A percentile compares a stretch with the other conserved stretches of the same genome.
Conservation (phyloP, 2,329 filamentous ascomycete species). For the Penicillium digitatum region DNA sequence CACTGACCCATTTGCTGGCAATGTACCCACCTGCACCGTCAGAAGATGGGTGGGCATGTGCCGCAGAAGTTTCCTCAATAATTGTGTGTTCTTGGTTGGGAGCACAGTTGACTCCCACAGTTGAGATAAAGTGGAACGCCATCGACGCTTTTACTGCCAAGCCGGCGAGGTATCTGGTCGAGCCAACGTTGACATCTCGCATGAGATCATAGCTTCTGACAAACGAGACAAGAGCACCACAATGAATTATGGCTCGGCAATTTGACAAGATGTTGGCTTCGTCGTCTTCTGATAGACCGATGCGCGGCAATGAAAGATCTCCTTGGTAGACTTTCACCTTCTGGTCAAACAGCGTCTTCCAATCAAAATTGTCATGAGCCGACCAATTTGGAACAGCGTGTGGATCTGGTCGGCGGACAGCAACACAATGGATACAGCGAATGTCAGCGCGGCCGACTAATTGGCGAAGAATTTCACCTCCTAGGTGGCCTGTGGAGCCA, state of each 20-base stretch:
- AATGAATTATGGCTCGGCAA: not conserved
- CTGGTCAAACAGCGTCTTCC: not conserved
- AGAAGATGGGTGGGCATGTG: constrained; percentile 7
- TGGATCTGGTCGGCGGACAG: not conserved
- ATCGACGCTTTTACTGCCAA: not conserved
- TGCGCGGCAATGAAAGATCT: not conserved
- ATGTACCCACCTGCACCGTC: constrained; percentile 38
- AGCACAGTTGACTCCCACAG: not conserved
- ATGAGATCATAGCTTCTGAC: not conserved
- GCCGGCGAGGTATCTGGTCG: not conserved
- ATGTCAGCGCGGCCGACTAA: not conserved
- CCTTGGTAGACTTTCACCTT: not conserved
- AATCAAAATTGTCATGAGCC: not conserved
- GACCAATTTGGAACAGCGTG: not conserved
- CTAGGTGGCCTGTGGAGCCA: not conserved
- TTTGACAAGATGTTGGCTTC: not conserved
- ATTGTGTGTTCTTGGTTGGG: not conserved
- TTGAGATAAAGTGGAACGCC: not conserved
- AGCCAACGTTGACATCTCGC: not conserved
- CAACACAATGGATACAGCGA: not conserved
- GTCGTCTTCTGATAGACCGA: not conserved
- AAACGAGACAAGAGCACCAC: not conserved
- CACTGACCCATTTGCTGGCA: constrained; percentile 41
- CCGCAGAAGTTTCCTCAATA: not conserved
- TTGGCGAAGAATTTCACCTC: not conserved